Evolutionary conservation across 2,329 filamentous ascomycete species (phyloP).

Genomic region (Botryosphaeria agaves): DNA sequence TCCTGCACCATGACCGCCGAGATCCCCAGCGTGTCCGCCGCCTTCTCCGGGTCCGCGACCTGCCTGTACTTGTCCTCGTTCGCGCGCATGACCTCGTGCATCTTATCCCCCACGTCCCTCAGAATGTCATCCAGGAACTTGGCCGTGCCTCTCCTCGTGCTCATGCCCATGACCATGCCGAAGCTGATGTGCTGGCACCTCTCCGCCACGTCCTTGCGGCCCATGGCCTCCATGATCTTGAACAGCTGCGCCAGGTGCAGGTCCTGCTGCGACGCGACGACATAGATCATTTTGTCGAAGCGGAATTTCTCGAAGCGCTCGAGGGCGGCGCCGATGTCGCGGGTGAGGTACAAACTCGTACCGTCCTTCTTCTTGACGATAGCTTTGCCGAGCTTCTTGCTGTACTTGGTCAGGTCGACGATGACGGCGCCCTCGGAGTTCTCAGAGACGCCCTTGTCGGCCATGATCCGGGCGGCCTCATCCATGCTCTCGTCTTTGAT

Average conservation of each 20-base stretch:
- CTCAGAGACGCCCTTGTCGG: constrained; percentile 43
- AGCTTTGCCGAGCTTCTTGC: constrained; percentile 47
- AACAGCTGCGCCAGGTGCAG: constrained; percentile 47
- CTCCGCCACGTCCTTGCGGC: constrained; percentile 38
- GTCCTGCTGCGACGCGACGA: constrained; percentile 47
- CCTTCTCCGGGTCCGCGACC: constrained; percentile 64
- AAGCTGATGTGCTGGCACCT: constrained; percentile 48
- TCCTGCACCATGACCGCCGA: constrained; percentile 96
- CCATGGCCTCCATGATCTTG: constrained; percentile 46
- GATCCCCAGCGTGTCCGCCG: constrained; percentile 80
- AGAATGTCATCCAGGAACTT: constrained; percentile 32
- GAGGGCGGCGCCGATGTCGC: constrained; percentile 49
- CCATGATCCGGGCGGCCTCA: constrained; percentile 39
- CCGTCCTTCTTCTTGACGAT: constrained; percentile 51
- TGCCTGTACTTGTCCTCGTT: constrained; percentile 84
- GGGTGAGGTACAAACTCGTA: constrained; percentile 49
- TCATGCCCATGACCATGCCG: constrained; percentile 49
- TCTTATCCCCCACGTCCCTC: constrained; percentile 60
- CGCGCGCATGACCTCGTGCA: constrained; percentile 93
- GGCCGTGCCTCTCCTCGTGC: constrained; percentile 38
- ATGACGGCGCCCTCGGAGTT: constrained; percentile 48
- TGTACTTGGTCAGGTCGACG: constrained; percentile 53
- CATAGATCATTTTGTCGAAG: constrained; percentile 53
- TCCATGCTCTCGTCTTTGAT: constrained; percentile 45
- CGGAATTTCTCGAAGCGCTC: constrained; percentile 44